Evolutionary conservation across 805 yeast genomes (phyloP), one percentile per base, ranked within the genome.

Genomic region (Lachancea sp.): DNA sequence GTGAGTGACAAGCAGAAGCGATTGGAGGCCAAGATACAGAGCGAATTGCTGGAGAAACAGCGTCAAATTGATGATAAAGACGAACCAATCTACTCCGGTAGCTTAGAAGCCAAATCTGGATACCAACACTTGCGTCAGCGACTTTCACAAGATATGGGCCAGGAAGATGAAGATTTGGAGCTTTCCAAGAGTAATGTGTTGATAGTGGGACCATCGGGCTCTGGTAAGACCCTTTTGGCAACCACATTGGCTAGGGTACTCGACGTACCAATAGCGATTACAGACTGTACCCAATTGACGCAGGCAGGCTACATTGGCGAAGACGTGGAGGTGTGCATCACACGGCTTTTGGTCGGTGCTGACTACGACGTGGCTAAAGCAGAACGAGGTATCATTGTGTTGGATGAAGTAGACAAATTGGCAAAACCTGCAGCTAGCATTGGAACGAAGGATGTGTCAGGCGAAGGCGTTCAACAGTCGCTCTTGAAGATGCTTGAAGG

Each of bases 281-380:
- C 78, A 5, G 83, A 78, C 52, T 79, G 83, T 55, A 78, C 84
- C 0, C 75, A 79, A 36, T 54, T 78, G 47, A 78, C 84, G 0
- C 83, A 78, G 53, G 81, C 83, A 0, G 84, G 84, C 6, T 78
- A 79, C 53, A 77, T 79, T 36, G 84, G 84, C 19, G 83, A 78
- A 48, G 83, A 79, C 58, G 79, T 77, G 15, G 82, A 79, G 49
- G 63, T 72, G 26, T 77, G 82, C 51, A 69, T 78, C 19, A 78
- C 75, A 55, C 68, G 79, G 45, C 60, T 78, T 17, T 58, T 77
- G 40, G 72, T 71, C 2, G 71, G 65, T 49, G 71, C 82, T 3
- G 73, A 72, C 36, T 75, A 70, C 50, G 78, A 78, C 51, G 74
- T 76, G 19, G 73, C 70, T 9, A 67, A 67, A 32, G 73, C 79